A percentile compares a stretch with the other conserved stretches of the same genome.
Conservation (phyloP, 345 rosid genomes). For the Cochlearia excelsa region DNA sequence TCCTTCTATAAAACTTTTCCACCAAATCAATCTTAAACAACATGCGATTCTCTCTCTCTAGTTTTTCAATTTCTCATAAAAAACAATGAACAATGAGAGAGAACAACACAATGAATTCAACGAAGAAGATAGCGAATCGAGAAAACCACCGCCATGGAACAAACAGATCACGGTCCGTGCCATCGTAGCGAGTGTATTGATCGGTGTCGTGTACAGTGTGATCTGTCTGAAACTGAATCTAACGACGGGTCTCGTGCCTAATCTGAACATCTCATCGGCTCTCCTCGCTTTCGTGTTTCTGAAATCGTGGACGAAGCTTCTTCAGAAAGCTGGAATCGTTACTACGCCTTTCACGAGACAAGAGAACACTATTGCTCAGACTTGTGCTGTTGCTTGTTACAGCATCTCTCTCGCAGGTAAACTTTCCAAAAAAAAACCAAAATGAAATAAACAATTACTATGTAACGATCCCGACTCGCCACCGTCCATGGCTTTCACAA, state of each 20-base stretch:
- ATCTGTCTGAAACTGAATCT: slow-evolving; percentile 86
- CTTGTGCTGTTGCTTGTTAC: slow-evolving; percentile 94
- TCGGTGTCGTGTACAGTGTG: slow-evolving; percentile 81
- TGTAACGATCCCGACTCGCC: no score
- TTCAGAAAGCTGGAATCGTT: slow-evolving; percentile 64
- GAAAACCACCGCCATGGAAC: slow-evolving; percentile 71
- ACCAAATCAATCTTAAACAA: not conserved
- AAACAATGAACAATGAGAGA: slow-evolving; percentile 19
- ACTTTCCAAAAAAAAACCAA: no score
- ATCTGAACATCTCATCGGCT: slow-evolving; percentile 95
- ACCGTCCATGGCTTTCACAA: no score
- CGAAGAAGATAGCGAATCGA: slow-evolving; percentile 29
- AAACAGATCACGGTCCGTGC: slow-evolving; percentile 79
- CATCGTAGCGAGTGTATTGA: slow-evolving; percentile 57
- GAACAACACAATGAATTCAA: slow-evolving; percentile 2
- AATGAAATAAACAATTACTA: no score
- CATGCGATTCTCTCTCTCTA: slow-evolving; percentile 14
- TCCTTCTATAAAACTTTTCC: slow-evolving; percentile 14
- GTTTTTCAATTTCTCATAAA: not conserved
- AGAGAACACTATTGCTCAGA: slow-evolving; percentile 89
- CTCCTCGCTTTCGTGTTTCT: slow-evolving; percentile 72
- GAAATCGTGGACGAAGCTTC: slow-evolving; percentile 74
- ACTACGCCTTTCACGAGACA: slow-evolving; percentile 79
- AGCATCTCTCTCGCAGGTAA: slow-evolving; percentile 86
- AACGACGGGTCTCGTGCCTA: slow-evolving; percentile 91